Base-by-base conservation (phyloP, 73 alveolate genomes). In the Paramecium sexaurelia region DNA sequence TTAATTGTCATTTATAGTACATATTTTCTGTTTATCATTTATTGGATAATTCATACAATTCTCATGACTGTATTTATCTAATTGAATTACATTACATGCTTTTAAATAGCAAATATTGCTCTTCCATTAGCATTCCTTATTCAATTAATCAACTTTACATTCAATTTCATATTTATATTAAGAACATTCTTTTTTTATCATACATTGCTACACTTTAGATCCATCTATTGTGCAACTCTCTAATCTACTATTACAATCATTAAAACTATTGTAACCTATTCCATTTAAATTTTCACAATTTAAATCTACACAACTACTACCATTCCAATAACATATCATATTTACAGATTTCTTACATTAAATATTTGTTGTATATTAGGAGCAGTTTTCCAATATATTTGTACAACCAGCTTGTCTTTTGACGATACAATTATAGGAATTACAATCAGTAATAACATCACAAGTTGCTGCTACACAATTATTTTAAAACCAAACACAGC, bases 1-100 rank as follows among this genome's bases (percentile, higher is more conserved):
- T 71, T 61, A 73, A 78, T 71, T 40, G 0, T 27, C 55, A 27
- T 71, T 71, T 13, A 43, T 24, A 3, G 90, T 78, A 78, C 90
- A 78, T 51, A 17, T 51, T 6, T 51, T n/a, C 11, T n/a, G 17
- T 51, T 51, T 51, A 51, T 51, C 11, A 17, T 51, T 51, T 15
- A 51, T 51, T 51, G 5, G 15, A 17, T 51, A 51, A 51, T 51
- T 8, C 67, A 51, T 51, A 51, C 67, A 51, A 51, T n/a, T 51
- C 6, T 5, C 7, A 51, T 17, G 67, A 17, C 7, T 51, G 13
- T 51, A 51, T 51, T 17, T 1, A 51, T 20, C 17, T 11, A 51
- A 51, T 7, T 17, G 13, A 17, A 51, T 5, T 51, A 51, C 67
- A 51, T 15, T 51, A 1, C 67, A 51, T 51, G 27, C 3, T 51